phyloP scores from a whole-genome alignment of 495 filamentous ascomycete species.

The Gamarada debralockiae region DNA sequence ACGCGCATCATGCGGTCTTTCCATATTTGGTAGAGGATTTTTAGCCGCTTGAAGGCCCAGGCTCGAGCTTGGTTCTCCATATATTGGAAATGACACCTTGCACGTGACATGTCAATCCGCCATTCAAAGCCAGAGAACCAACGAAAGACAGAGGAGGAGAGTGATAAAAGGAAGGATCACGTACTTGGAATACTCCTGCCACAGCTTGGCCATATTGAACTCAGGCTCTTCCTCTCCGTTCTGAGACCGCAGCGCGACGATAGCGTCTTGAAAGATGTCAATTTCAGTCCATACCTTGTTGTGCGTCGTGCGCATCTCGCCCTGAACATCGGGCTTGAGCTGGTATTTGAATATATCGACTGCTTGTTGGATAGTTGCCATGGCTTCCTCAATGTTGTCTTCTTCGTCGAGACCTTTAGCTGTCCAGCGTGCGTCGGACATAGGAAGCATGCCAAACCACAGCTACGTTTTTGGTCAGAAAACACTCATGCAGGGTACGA shows the following conservation, averaged over 20 bases:
- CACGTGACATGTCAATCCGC: neutral
- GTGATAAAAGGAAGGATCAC: neutral
- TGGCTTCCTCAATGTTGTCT: conserved; percentile 31
- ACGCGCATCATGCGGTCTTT: conserved; percentile 9
- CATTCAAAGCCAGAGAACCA: neutral
- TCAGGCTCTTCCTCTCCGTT: conserved; percentile 1
- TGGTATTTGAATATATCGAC: conserved; percentile 33
- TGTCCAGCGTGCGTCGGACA: conserved; percentile 31
- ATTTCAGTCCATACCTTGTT: conserved; percentile 30
- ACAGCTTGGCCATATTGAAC: conserved; percentile 24
- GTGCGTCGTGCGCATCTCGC: conserved; percentile 27
- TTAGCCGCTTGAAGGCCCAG: conserved; percentile 27
- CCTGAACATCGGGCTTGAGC: conserved; percentile 17
- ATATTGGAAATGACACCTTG: conserved; percentile 19
- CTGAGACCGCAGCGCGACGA: conserved; percentile 9
- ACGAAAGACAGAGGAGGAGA: neutral
- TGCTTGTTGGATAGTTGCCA: conserved; percentile 27
- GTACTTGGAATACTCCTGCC: conserved; percentile 27
- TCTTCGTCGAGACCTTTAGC: conserved; percentile 27
- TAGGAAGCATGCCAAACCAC: conserved; percentile 32
- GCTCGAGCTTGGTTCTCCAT: conserved; percentile 29
- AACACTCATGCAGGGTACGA: neutral
- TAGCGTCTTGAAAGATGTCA: conserved; percentile 19
- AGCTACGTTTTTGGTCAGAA: conserved; percentile 26
- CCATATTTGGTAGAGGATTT: conserved; percentile 21